These are phyloP conservation scores for Raphanus raphanistrum DNA, from an alignment of 345 rosid species.

Conservation along the genomic window DNA sequence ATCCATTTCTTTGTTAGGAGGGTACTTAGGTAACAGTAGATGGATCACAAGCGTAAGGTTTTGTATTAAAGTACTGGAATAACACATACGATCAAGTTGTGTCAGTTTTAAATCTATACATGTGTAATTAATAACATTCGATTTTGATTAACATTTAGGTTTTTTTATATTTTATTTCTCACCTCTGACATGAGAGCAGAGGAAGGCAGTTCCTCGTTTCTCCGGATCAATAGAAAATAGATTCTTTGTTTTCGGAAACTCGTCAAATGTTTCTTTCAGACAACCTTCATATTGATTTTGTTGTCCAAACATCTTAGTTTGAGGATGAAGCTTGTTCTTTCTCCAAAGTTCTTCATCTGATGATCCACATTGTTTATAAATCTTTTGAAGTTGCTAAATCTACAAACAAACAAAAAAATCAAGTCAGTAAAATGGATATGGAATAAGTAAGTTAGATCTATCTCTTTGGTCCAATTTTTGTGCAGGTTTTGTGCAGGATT, in stretches of 20 bases:
- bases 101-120: not conserved
- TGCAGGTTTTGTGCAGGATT: no score
- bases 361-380: conserved; percentile 75
- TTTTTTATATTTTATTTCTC: not conserved
- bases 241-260: conserved; percentile 49
- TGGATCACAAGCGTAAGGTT: conserved; percentile 71
- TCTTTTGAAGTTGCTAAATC: conserved; percentile 82
- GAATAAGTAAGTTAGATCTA: not conserved
- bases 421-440: not conserved
- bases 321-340: conserved; percentile 53
- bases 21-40: conserved; percentile 68
- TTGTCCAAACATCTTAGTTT: conserved; percentile 61
- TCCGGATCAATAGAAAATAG: conserved; percentile 63
- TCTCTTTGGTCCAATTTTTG: not conserved
- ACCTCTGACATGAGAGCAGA: conserved; percentile 68
- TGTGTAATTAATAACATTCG: not conserved
- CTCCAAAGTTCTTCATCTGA: conserved; percentile 72
- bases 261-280: conserved; percentile 58
- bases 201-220: conserved; percentile 73
- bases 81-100: not conserved
- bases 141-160: not conserved
- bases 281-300: conserved; percentile 59
- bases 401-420: conserved; percentile 8
- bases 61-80: conserved; percentile 58
- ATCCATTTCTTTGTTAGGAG: conserved; percentile 80